Evolutionary conservation across 2,329 filamentous ascomycete species (phyloP).

Genomic region (Epichloe gansuensis): DNA sequence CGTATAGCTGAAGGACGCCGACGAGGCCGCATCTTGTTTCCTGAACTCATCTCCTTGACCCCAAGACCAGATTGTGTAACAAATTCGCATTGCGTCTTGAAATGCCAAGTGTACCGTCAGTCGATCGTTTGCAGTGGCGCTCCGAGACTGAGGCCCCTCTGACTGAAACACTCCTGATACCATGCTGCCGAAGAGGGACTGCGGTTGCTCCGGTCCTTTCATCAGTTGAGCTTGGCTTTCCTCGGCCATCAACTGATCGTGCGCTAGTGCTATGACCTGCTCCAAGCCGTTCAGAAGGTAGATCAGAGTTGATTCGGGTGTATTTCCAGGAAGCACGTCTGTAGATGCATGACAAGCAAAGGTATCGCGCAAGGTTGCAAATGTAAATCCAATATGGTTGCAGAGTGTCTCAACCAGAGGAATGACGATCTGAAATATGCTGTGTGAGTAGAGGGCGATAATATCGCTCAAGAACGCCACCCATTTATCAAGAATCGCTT

Average conservation of each 20-base stretch:
- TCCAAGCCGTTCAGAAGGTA: constrained; percentile 88
- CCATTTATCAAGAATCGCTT: constrained; percentile 81
- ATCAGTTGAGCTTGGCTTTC: constrained; percentile 54
- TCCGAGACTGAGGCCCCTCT: constrained; percentile 64
- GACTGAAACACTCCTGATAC: constrained; percentile 80
- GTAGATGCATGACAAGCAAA: constrained; percentile 31
- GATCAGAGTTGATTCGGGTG: constrained; percentile 61
- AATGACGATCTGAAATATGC: constrained; percentile 81
- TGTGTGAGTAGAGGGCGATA: constrained; percentile 68
- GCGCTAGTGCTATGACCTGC: constrained; percentile 74
- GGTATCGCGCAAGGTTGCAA: constrained; percentile 53
- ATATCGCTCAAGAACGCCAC: constrained; percentile 72
- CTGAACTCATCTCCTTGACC: constrained; percentile 49
- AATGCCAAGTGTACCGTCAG: constrained; percentile 92
- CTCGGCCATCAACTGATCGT: constrained; percentile 67
- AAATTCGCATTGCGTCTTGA: constrained; percentile 86
- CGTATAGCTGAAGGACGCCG: constrained; percentile 79
- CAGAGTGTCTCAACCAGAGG: constrained; percentile 87
- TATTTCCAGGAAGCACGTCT: constrained; percentile 8
- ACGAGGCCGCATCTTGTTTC: constrained; percentile 51
- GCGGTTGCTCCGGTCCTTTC: constrained; percentile 72
- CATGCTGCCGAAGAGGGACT: constrained; percentile 89
- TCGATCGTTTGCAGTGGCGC: constrained; percentile 79
- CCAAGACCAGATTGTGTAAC: constrained; percentile 94
- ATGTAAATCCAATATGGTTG: constrained; percentile 59